phyloP scores from a whole-genome alignment of 495 filamentous ascomycete genomes.

The Elaphomyces granulatus region DNA sequence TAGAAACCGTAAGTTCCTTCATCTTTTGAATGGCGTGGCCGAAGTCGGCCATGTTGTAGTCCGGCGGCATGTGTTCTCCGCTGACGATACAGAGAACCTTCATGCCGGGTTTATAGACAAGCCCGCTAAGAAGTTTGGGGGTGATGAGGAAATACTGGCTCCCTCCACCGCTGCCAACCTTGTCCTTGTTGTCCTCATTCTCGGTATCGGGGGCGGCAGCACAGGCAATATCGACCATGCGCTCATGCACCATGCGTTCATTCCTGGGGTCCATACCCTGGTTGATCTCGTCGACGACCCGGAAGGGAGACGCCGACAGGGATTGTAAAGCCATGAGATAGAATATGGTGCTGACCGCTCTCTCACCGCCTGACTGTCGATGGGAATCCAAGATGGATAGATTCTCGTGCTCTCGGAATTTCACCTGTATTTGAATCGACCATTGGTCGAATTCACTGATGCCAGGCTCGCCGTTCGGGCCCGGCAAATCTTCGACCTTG shows the following conservation, averaged over 20 bases:
- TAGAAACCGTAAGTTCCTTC: conserved; percentile 12
- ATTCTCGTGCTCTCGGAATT: conserved; percentile 75
- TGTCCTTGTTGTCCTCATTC: conserved; percentile 8
- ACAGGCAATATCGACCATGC: conserved; percentile 91
- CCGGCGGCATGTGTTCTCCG: conserved; percentile 73
- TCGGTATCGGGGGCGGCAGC: conserved; percentile 42
- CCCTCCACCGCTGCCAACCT: conserved; percentile 22
- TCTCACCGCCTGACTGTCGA: conserved; percentile 91
- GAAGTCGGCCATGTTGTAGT: conserved; percentile 25
- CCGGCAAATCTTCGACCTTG: conserved; percentile 26
- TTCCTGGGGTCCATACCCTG: conserved; percentile 99
- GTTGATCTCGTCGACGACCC: conserved; percentile 98
- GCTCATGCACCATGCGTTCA: conserved; percentile 91
- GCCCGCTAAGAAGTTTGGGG: conserved; percentile 77
- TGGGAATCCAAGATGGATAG: conserved; percentile 77
- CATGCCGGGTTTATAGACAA: conserved; percentile 83
- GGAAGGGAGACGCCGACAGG: conserved; percentile 91
- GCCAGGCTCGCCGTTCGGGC: conserved; percentile 31
- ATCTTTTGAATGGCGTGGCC: conserved; percentile 18
- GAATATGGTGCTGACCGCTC: conserved; percentile 95
- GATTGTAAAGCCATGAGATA: conserved; percentile 98
- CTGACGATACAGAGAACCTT: conserved; percentile 84
- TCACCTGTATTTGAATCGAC: conserved; percentile 87
- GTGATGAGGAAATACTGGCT: conserved; percentile 90
- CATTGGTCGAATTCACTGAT: conserved; percentile 81